Base-by-base conservation (phyloP, 148 eudicot genomes). In the Rhododendron ovatum region DNA sequence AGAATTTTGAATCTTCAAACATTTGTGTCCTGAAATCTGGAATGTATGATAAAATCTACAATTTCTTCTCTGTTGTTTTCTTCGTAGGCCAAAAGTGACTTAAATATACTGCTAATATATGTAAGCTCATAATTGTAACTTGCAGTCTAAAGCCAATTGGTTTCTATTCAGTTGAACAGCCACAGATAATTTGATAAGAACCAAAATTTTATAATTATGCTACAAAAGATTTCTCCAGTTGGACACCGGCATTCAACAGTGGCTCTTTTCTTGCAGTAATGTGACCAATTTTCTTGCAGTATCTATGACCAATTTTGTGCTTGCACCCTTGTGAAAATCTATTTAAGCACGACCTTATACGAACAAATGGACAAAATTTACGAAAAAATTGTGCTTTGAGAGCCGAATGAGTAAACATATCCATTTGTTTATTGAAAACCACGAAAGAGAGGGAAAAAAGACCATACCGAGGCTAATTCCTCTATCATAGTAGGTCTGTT, bases 401-500 rank as follows among this genome's bases (percentile, higher is more conserved):
- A 45, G 30, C 22, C 1, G 78, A 33, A 75, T 14, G 78, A 35
- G 26, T 53, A 50, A 8, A 28, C 22, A 53, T 39, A 55, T 20
- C 37, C 39, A 17, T 48, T 57, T 1, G 37, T 48, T 11, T n/a
- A 3, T 1, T 2, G 48, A 84, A 84, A 84, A n/a, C 9, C 53
- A 85, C 33, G 17, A 7, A 35, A 39, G 26, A 26, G 45, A 37
- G 74, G 41, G 48, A 75, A 50, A 55, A 67, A 50, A 48, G 69
- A 65, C 37, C 84, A 85, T 94, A 96, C 98, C 57, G 98, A 96
- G 65, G 99, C 99, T 77, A 96, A 92, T 89, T 96, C 98, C 87
- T 96, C 98, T 78, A 96, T 96, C 98, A 93, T 95, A 37, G 95
- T 96, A 69, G 98, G 90, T 86, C 99, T 85, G 86, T 96, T 96